Percentiles rank a stretch among this genome's conserved stretches.
Conservation (phyloP, 768 basidiomycete species). For the Chlorophyllum brunneum region DNA sequence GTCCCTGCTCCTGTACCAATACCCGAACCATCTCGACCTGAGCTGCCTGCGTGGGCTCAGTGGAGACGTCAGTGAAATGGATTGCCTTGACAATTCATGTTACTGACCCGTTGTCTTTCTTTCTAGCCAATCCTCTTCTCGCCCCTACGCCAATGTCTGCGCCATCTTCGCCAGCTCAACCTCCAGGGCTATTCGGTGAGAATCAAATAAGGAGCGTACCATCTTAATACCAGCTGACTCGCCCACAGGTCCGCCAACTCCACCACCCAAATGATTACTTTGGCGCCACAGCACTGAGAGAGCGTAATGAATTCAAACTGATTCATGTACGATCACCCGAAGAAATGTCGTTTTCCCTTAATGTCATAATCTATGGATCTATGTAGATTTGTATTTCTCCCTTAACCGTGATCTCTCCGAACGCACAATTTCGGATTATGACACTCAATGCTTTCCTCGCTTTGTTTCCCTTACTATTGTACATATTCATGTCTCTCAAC, state of each 20-base stretch:
- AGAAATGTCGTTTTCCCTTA: not conserved
- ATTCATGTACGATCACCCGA: not conserved
- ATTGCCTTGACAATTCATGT: not conserved
- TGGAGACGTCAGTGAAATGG: constrained; percentile 66
- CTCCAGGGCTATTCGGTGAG: constrained; percentile 67
- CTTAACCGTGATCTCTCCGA: not conserved
- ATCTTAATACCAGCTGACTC: not conserved
- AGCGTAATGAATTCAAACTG: not conserved
- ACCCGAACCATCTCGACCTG: constrained; percentile 44
- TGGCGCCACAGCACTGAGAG: not conserved
- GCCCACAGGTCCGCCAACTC: constrained; percentile 27
- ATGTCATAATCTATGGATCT: not conserved
- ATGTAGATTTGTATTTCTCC: not conserved
- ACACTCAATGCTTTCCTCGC: not conserved
- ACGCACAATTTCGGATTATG: not conserved
- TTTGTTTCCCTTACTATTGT: too few relatives aligned
- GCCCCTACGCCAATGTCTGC: constrained; percentile 42
- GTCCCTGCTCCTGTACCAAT: constrained; percentile 32
- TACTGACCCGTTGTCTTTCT: not conserved
- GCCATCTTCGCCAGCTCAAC: constrained; percentile 44
- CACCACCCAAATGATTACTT: constrained; percentile 25
- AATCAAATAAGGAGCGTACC: not conserved
- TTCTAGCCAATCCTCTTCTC: constrained; percentile 60
- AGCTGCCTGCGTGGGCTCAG: constrained; percentile 77
- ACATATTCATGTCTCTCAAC: too few relatives aligned